Conservation (phyloP, 1,284 basidiomycete species). For the Coniophora puteana region DNA sequence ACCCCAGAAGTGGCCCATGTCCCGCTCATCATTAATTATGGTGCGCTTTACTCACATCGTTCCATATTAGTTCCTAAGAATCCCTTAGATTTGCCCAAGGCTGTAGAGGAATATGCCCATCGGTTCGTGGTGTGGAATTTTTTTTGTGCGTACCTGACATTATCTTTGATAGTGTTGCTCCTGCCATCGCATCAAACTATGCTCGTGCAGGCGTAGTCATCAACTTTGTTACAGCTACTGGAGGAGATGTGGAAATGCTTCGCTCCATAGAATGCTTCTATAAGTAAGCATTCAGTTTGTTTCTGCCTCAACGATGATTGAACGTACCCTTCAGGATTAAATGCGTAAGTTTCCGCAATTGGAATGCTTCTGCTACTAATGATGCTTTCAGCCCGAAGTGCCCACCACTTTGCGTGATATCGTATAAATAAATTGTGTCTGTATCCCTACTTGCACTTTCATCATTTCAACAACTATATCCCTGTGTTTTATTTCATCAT, state of each 20-base stretch:
- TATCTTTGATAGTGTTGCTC: constrained; percentile 55
- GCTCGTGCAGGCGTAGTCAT: constrained; percentile 85
- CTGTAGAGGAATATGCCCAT: constrained; percentile 94
- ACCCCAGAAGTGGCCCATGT: constrained; percentile 86
- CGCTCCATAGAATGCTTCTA: constrained; percentile 97
- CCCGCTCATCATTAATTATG: constrained; percentile 90
- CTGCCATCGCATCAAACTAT: constrained; percentile 77
- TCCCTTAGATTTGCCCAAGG: constrained; percentile 80
- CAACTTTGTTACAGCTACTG: constrained; percentile 95
- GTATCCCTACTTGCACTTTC: constrained; percentile 67
- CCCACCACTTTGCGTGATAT: constrained; percentile 83
- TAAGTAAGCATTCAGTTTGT: constrained; percentile 49
- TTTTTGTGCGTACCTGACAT: constrained; percentile 8
- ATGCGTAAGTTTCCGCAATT: constrained; percentile 58
- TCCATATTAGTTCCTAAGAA: constrained; percentile 8
- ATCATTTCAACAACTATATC: constrained; percentile 24
- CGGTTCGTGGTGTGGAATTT: constrained; percentile 46
- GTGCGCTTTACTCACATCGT: constrained; percentile 32
- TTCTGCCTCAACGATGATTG: constrained; percentile 7
- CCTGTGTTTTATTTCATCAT: constrained; percentile 20
- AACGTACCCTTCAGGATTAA: constrained; percentile 59
- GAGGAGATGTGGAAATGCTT: constrained; percentile 96
- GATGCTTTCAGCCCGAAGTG: constrained; percentile 68
- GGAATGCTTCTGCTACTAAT: constrained; percentile 3
- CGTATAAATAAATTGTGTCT: constrained; percentile 65